Evolutionary conservation across 768 basidiomycete genomes (phyloP), one percentile per base, ranked within the genome.

Genomic region (Chalciporus pseudorubinellus): DNA sequence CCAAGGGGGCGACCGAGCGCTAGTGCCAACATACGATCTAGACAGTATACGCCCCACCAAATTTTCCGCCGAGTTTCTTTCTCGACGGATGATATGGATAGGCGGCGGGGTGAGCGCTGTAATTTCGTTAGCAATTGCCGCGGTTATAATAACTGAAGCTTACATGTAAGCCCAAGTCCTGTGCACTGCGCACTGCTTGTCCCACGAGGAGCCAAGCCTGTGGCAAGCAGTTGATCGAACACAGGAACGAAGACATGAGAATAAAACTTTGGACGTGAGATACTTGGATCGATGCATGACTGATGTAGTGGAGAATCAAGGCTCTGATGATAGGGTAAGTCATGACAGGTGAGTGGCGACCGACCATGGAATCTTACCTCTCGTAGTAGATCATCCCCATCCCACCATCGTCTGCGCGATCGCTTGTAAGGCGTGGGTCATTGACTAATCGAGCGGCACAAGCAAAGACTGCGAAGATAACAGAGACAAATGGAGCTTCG

Each of bases 171-270:
- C 93, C 93, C 38, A 95, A 76, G 72, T 95, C 93, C 68, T 95
- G 93, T 3, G 89, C 92, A 52, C 84, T 84, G 52, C 93, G 83
- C 42, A 95, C 83, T 20, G 90, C 93, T 67, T 95, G 93, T 39
- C 93, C 93, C 48, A 93, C 82, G 51, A 94, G 77, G 56, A 95
- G 81, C 93, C 93, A 95, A 26, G 92, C 91, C 71, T 94, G 93
- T 3, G 93, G 93, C 46, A 95, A 80, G 64, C 92, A 93, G 63
- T 95, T 95, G 59, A 95, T 79, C 48, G 92, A 92, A 65, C 92
- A 94, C 53, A 95, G 75, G 74, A 93, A 95, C 2, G 92, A 87
- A 46, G 92, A 87, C 79, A 94, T 81, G 49, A 95, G 77, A 55
- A 91, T 81, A 66, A 94, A 87, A 69, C 89, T 89, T 73, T 95